These are phyloP conservation scores for Theobroma grandiflorum DNA, from an alignment of 441 rosid genomes.

Conservation along the genomic window DNA sequence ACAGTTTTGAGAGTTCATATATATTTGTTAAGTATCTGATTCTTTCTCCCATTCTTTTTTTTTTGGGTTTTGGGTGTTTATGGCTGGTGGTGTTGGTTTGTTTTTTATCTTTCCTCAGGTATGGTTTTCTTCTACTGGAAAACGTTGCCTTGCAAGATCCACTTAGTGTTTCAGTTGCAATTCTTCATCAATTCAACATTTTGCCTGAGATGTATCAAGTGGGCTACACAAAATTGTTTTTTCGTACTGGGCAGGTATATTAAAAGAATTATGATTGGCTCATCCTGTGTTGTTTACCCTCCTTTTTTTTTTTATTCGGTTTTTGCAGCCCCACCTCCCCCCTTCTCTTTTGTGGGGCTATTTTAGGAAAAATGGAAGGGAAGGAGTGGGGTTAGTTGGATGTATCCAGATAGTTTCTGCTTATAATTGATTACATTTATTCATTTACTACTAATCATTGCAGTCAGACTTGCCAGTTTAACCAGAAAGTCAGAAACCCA, in stretches of 20 bases:
- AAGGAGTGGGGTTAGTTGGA: background rate
- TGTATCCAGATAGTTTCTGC: too few relatives aligned
- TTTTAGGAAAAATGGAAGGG: background rate
- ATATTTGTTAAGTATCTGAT: background rate
- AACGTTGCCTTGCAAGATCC: slow-evolving; percentile 85
- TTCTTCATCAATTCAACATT: slow-evolving; percentile 96
- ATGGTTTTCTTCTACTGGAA: slow-evolving; percentile 95
- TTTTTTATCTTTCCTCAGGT: slow-evolving; percentile 56
- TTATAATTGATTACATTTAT: too few relatives aligned
- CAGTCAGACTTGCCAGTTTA: too few relatives aligned
- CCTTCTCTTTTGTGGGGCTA: background rate
- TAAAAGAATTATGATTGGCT: slow-evolving; percentile 13
- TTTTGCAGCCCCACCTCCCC: background rate
- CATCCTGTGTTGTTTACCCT: background rate
- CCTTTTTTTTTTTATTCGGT: background rate
- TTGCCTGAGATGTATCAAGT: slow-evolving; percentile 99
- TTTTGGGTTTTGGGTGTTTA: slow-evolving; percentile 12
- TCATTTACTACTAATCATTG: too few relatives aligned
- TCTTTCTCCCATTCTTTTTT: background rate
- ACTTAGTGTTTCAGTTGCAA: slow-evolving; percentile 95
- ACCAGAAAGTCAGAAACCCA: too few relatives aligned
- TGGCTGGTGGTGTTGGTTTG: slow-evolving; percentile 29
- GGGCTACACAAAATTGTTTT: slow-evolving; percentile 96
- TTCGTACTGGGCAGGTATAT: slow-evolving; percentile 94
- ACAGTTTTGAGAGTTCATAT: slow-evolving; percentile 19